Evolutionary conservation across 768 basidiomycete genomes (phyloP).

Genomic region (Pleurotus djamor): DNA sequence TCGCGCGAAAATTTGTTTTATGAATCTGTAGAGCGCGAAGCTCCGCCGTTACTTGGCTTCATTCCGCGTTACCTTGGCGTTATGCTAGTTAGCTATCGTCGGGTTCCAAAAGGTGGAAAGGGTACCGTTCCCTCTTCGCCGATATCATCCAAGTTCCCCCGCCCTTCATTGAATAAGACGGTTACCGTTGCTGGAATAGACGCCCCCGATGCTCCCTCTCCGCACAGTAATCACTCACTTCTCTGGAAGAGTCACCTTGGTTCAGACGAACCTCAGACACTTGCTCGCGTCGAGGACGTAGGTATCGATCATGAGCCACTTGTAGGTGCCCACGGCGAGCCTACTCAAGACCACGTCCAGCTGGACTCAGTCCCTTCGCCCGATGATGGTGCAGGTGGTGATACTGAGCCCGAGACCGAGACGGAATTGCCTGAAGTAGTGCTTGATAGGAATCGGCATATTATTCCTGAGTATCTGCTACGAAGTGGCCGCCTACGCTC

Average conservation of each 20-base stretch:
- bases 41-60: slow-evolving; percentile 88
- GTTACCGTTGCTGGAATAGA: slow-evolving; percentile 18
- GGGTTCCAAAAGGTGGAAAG: slow-evolving; percentile 47
- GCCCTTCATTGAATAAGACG: slow-evolving; percentile 22
- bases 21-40: slow-evolving; percentile 92
- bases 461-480: slow-evolving; percentile 92
- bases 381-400: slow-evolving; percentile 24
- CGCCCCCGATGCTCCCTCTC: background rate
- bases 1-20: slow-evolving; percentile 98
- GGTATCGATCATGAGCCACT: background rate
- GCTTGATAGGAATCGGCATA: slow-evolving; percentile 90
- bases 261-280: background rate
- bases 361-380: slow-evolving; percentile 4
- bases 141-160: slow-evolving; percentile 17
- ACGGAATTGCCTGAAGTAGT: slow-evolving; percentile 94
- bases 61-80: slow-evolving; percentile 99
- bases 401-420: slow-evolving; percentile 54
- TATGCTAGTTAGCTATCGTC: slow-evolving; percentile 95
- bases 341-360: background rate
- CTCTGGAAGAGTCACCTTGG: background rate
- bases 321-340: background rate
- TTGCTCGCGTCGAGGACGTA: background rate
- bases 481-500: slow-evolving; percentile 48
- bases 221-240: background rate
- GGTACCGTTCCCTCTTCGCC: slow-evolving; percentile 18